Evolutionary conservation across 495 filamentous ascomycete genomes (phyloP), one percentile per base, ranked within the genome.

Genomic region (Halenospora varia): DNA sequence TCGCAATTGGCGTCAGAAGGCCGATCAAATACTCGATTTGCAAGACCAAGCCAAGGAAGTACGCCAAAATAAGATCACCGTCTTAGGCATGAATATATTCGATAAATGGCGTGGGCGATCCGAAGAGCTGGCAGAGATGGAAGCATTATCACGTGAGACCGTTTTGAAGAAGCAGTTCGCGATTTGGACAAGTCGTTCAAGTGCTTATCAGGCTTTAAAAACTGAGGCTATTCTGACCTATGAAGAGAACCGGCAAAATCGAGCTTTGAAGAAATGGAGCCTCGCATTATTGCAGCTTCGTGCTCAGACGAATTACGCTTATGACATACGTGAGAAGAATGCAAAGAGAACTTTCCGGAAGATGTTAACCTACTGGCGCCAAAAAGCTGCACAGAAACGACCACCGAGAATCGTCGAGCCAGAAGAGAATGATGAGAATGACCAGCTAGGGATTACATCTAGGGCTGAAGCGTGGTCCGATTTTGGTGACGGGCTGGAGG

Each of bases 301-400:
- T 13, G 66, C 68, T 39, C 64, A 69, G 25, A 59, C 66, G 35
- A 65, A 68, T 48, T 70, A 70, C 49, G 73, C 68, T 10, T 52
- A 63, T 46, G 71, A 72, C 18, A 58, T 71, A n/a, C 52, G 66
- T 15, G 71, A 75, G 51, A 73, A 70, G 64, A 71, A 70, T 60
- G 66, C 78, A 15, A 76, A 81, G 58, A 81, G 76, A 57, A 74
- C 82, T 63, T 70, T 77, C 19, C 74, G 81, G 55, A 77, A 72
- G 48, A 72, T 82, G n/a, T 78, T 88, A 60, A 79, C 76, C 39
- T 70, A 73, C 48, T 88, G 85, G 85, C 68, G 75, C 13, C 75
- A 82, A 9, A 77, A 75, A 57, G 67, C 78, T 6, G 67, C 65
- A 18, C 66, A 77, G 69, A 70, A 62, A 46, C 63, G 70, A 46